phyloP scores from a whole-genome alignment of 805 yeast genomes.

The Ogataea ganodermae region DNA sequence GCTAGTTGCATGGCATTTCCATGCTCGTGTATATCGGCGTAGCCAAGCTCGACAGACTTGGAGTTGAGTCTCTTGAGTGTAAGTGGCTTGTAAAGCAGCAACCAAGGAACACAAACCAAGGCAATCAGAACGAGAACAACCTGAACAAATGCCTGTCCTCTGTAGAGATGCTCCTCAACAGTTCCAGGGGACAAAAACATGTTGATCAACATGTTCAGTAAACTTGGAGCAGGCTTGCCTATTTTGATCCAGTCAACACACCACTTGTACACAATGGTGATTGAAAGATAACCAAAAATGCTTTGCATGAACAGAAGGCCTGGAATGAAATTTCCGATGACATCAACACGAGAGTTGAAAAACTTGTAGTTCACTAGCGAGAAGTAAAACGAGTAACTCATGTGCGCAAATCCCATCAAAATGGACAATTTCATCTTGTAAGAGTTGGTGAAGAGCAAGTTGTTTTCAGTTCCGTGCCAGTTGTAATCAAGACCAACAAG shows the following conservation, averaged over 20 bases:
- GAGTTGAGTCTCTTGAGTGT: constrained; percentile 46
- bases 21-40: constrained; percentile 45
- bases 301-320: constrained; percentile 75
- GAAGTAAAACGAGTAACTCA: constrained; percentile 69
- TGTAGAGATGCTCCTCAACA: constrained; percentile 63
- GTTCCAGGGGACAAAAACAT: constrained; percentile 77
- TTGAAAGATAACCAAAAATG: constrained; percentile 68
- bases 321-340: constrained; percentile 72
- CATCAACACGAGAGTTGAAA: constrained; percentile 62
- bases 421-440: constrained; percentile 78
- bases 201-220: constrained; percentile 71
- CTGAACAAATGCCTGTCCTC: constrained; percentile 66
- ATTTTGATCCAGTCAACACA: constrained; percentile 65
- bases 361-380: constrained; percentile 63
- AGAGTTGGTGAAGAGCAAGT: constrained; percentile 66
- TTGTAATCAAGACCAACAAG: constrained; percentile 68
- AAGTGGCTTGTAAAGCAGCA: constrained; percentile 66
- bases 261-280: constrained; percentile 76
- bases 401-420: constrained; percentile 73
- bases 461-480: constrained; percentile 83
- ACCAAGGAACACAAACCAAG: constrained; percentile 73
- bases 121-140: constrained; percentile 59
- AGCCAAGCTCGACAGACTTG: constrained; percentile 50
- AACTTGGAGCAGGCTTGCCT: constrained; percentile 67
- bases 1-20: constrained; percentile 31